These are phyloP conservation scores for Podospora didyma DNA, from an alignment of 495 filamentous ascomycete genomes.

Conservation along the genomic window DNA sequence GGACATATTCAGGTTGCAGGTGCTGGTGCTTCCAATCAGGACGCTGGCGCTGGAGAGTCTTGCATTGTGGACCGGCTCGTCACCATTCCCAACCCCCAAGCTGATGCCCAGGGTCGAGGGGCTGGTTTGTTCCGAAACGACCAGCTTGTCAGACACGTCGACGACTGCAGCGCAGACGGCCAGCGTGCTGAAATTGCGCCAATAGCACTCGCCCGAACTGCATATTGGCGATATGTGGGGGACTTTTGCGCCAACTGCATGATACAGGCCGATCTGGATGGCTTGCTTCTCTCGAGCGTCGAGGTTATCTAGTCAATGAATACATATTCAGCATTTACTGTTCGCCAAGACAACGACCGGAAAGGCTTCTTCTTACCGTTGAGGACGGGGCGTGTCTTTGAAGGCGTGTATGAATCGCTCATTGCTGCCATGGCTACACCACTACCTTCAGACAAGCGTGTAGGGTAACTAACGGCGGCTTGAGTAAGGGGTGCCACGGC, in stretches of 20 bases:
- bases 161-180: conserved; percentile 39
- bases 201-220: conserved; percentile 44
- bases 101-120: background rate
- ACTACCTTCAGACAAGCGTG: conserved; percentile 7
- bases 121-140: conserved; percentile 10
- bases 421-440: conserved; percentile 11
- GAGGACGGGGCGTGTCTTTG: conserved; percentile 1
- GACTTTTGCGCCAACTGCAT: conserved; percentile 20
- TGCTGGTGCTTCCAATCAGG: conserved; percentile 14
- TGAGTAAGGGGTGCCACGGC: conserved; percentile 44
- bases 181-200: conserved; percentile 39
- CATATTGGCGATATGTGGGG: conserved; percentile 25
- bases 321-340: background rate
- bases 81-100: background rate
- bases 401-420: conserved; percentile 21
- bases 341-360: background rate
- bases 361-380: conserved; percentile 10
- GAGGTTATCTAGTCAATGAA: conserved; percentile 16
- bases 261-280: conserved; percentile 38
- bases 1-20: conserved; percentile 24
- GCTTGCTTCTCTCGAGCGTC: conserved; percentile 31
- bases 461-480: conserved; percentile 35
- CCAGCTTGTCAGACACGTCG: conserved; percentile 31
- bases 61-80: conserved; percentile 9
- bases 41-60: conserved; percentile 22